Conservation (phyloP, 2,329 filamentous ascomycete genomes). For the Claviceps arundinis region DNA sequence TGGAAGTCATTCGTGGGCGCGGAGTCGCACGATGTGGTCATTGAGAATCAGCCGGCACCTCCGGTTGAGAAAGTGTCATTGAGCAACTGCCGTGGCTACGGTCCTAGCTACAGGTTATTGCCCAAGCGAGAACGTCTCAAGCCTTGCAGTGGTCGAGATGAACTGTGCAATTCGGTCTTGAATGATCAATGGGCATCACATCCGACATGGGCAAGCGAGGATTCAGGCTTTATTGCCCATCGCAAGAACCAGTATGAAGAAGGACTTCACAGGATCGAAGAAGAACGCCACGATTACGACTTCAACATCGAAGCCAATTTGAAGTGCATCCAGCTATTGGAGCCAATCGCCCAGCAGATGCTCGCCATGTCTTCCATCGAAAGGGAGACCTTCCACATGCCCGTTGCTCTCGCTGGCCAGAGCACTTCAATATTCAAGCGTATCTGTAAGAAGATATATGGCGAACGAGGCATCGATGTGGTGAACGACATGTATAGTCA, state of each 20-base stretch:
- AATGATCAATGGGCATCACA: conserved; percentile 99
- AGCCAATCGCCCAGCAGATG: conserved; percentile 86
- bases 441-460: conserved; percentile 95
- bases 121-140: conserved; percentile 85
- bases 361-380: conserved; percentile 64
- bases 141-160: conserved; percentile 84
- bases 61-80: conserved; percentile 77
- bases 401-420: conserved; percentile 73
- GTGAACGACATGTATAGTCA: conserved; percentile 75
- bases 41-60: conserved; percentile 64
- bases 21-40: conserved; percentile 60
- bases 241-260: conserved; percentile 95
- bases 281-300: conserved; percentile 96
- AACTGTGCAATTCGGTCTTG: conserved; percentile 82
- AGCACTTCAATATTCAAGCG: conserved; percentile 95
- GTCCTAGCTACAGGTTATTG: conserved; percentile 85
- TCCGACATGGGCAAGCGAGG: conserved; percentile 96
- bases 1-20: conserved; percentile 77
- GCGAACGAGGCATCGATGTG: conserved; percentile 72
- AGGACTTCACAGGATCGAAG: conserved; percentile 86
- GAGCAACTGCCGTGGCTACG: conserved; percentile 89
- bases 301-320: conserved; percentile 94
- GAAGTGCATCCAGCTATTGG: conserved; percentile 89
- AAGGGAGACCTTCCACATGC: conserved; percentile 62
- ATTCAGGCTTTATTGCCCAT: conserved; percentile 94